Conservation (phyloP, 352 stramenopile genomes). For the Thalassiosira ordinaria region DNA sequence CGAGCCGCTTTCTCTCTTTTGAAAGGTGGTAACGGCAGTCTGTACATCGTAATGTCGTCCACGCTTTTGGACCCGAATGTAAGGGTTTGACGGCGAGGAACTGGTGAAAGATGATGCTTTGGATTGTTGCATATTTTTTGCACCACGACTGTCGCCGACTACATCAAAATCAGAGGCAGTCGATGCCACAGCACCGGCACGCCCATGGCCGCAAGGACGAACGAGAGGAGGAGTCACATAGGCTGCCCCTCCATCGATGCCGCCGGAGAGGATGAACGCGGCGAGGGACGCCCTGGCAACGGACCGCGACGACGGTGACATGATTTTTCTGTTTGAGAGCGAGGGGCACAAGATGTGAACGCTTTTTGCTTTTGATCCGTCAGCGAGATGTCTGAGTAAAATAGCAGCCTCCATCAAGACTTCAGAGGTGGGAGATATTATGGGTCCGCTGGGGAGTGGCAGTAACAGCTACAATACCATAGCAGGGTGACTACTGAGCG, state of each 20-base stretch:
- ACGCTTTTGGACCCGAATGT: slow-evolving; percentile 57
- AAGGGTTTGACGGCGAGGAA: slow-evolving; percentile 5
- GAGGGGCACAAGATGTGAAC: not conserved
- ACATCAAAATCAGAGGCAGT: not conserved
- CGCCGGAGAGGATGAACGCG: not conserved
- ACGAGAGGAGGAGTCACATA: not conserved
- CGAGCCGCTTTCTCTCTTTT: no score
- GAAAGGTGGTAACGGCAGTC: slow-evolving; percentile 74
- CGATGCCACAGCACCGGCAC: not conserved
- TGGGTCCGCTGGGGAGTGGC: no score
- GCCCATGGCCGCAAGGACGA: not conserved
- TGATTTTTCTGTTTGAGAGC: not conserved
- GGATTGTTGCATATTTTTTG: not conserved
- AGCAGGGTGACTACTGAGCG: no score
- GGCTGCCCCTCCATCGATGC: not conserved
- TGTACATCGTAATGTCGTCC: slow-evolving; percentile 70
- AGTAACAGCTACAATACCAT: no score
- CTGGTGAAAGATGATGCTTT: not conserved
- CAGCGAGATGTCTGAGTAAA: no score
- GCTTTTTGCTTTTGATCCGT: no score
- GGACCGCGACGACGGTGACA: not conserved
- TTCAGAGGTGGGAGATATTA: no score
- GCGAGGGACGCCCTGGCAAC: not conserved
- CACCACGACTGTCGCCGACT: not conserved
- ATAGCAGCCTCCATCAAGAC: no score